Percentiles rank a stretch among this genome's conserved stretches.
Conservation (phyloP, 306 rosid species). For the Cicer yamashitae region DNA sequence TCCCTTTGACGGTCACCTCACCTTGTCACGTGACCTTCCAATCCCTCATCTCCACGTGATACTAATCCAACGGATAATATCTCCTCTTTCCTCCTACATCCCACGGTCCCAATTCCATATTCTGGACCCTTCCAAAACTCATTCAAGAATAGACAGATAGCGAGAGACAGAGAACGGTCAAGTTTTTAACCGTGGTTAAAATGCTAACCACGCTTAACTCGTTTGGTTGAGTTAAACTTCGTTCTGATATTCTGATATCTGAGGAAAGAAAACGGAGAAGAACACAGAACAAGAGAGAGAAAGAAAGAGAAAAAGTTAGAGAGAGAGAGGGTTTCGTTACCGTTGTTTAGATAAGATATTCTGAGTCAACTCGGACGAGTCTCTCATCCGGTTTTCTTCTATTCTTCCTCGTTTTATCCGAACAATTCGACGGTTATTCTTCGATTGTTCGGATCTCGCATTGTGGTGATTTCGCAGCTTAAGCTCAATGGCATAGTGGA, state of each 20-base stretch:
- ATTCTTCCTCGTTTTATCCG: background rate
- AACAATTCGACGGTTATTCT: background rate
- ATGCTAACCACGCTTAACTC: constrained; percentile 49
- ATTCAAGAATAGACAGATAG: background rate
- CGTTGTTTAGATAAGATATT: constrained; percentile 42
- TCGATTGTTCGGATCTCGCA: constrained; percentile 62
- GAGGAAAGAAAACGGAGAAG: background rate
- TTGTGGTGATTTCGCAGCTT: constrained; percentile 50
- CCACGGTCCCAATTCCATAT: constrained; percentile 48
- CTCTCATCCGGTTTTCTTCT: background rate
- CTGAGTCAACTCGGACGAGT: constrained; percentile 61
- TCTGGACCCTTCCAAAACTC: constrained; percentile 72
- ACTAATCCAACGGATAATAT: background rate
- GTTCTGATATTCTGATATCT: background rate
- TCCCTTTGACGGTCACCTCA: constrained; percentile 38
- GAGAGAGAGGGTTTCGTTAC: constrained; percentile 35
- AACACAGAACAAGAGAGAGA: background rate
- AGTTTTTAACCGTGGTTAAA: constrained; percentile 52
- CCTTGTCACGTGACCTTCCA: constrained; percentile 50
- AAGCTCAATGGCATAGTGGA: constrained; percentile 18
- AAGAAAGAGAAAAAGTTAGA: background rate
- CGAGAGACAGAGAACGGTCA: constrained; percentile 40
- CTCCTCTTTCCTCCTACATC: constrained; percentile 15
- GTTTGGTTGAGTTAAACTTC: background rate
- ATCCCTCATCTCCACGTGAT: constrained; percentile 65